Conservation (phyloP, 768 basidiomycete species). For the Suillus discolor region DNA sequence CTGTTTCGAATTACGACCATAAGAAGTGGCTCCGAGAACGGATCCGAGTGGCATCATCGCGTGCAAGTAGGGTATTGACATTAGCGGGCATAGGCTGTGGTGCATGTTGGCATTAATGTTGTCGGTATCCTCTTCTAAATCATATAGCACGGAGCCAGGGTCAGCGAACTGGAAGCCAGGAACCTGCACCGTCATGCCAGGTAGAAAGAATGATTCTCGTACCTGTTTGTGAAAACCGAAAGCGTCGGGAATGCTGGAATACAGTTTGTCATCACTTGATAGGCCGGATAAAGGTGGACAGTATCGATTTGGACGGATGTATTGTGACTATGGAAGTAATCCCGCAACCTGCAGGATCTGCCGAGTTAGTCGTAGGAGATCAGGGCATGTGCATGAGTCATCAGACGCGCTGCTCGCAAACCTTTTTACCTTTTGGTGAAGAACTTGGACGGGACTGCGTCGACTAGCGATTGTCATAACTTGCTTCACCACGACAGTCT, state of each 20-base stretch:
- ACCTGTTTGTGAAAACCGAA: neutral
- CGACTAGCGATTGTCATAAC: too few species aligned
- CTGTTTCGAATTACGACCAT: slow-evolving; percentile 18
- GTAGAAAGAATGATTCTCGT: neutral
- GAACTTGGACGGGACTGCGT: neutral
- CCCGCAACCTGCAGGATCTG: slow-evolving; percentile 84
- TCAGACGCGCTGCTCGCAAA: slow-evolving; percentile 83
- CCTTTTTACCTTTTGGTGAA: slow-evolving; percentile 45
- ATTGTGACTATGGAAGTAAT: slow-evolving; percentile 84
- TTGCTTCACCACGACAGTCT: neutral
- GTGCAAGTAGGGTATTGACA: neutral
- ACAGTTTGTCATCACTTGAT: neutral
- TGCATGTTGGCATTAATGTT: neutral
- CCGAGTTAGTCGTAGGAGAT: slow-evolving; percentile 94
- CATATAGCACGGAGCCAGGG: neutral
- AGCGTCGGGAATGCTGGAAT: neutral
- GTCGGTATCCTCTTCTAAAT: neutral
- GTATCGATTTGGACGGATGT: too few species aligned
- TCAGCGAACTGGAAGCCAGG: neutral
- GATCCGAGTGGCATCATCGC: neutral
- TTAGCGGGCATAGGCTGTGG: neutral
- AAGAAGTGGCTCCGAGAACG: slow-evolving; percentile 21
- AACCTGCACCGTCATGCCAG: neutral
- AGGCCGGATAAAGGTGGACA: too few species aligned
- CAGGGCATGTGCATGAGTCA: slow-evolving; percentile 60